Base-by-base conservation (phyloP, 129 eudicot genomes). In the Ambrosia trifida region DNA sequence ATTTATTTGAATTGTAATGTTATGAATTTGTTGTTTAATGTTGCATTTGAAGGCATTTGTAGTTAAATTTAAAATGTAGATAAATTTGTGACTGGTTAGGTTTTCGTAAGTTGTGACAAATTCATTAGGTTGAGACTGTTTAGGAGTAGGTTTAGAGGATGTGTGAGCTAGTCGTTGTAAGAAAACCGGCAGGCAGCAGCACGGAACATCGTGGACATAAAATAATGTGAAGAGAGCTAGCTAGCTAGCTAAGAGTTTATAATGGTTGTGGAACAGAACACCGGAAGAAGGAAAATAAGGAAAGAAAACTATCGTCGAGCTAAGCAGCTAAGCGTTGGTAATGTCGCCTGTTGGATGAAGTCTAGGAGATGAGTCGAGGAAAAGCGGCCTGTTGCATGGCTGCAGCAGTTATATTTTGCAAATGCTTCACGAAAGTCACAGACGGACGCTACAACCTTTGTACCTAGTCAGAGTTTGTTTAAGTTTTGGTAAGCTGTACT, bases 11-110 rank as follows among this genome's bases (percentile, higher is more conserved):
- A 7, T 19, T 20, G 33, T 69, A 31, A 7, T 9, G 44, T 14
- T 6, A 31, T 11, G 69, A 58, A 16, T 19, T 58, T 38, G 63
- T 11, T 11, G 16, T n/a, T 0, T 14, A 33, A 33, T 63, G 12
- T 47, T 18, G 36, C 20, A 33, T 47, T 33, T 50, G 71, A 60
- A 50, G 64, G 63, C 33, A 19, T 62, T 47, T 62, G 51, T 6
- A 47, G 33, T 24, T 17, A 20, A 73, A 73, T 31, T 35, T 53
- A 20, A 62, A 73, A 73, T 73, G 78, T 18, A 47, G 3, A 63
- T 16, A 11, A 33, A 17, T 35, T 14, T 72, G n/a, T 5, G 32
- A 60, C 17, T 4, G 19, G 20, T 14, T n/a, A 47, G 20, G 41
- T 31, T 32, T 47, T 28, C 41, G 19, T 49, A 0, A 49, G 7